Conservation (phyloP, 345 rosid genomes). For the Populus pruinosa region DNA sequence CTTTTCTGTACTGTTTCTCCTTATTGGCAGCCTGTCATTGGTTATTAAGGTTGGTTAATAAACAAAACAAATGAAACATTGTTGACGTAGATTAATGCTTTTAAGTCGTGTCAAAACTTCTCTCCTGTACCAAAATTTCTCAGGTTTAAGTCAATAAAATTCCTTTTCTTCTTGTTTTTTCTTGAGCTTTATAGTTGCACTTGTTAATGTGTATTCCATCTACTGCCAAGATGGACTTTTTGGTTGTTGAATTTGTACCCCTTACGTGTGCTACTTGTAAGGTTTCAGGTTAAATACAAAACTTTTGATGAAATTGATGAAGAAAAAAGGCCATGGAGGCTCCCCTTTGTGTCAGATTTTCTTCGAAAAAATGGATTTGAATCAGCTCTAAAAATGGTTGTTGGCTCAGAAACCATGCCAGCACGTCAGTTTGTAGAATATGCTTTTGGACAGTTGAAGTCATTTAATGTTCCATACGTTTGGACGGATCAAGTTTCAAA, state of each 20-base stretch:
- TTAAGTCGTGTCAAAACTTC: neutral
- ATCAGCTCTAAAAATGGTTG: constrained; percentile 48
- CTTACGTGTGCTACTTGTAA: neutral
- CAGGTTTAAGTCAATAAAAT: neutral
- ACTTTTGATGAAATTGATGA: constrained; percentile 72
- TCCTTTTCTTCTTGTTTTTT: too few relatives aligned
- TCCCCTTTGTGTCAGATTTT: constrained; percentile 68
- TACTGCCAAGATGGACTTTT: neutral
- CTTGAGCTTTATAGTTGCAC: neutral
- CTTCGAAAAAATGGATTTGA: constrained; percentile 63
- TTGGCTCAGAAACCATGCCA: constrained; percentile 66
- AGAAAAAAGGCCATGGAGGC: constrained; percentile 77
- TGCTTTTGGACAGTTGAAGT: constrained; percentile 82
- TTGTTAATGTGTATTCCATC: neutral
- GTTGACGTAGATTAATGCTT: neutral
- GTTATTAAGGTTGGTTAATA: too few relatives aligned
- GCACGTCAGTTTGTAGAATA: constrained; percentile 84
- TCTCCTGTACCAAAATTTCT: neutral
- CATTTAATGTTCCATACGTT: constrained; percentile 54
- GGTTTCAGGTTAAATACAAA: constrained; percentile 68
- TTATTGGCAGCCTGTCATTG: neutral
- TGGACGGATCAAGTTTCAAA: constrained; percentile 34
- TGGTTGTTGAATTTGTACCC: neutral
- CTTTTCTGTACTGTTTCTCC: neutral
- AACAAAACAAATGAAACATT: too few relatives aligned